A percentile compares a stretch with the other conserved stretches of the same genome.
Evolutionary conservation across 2,329 filamentous ascomycete genomes (phyloP).

Genomic region (Aureobasidium uvarum): DNA sequence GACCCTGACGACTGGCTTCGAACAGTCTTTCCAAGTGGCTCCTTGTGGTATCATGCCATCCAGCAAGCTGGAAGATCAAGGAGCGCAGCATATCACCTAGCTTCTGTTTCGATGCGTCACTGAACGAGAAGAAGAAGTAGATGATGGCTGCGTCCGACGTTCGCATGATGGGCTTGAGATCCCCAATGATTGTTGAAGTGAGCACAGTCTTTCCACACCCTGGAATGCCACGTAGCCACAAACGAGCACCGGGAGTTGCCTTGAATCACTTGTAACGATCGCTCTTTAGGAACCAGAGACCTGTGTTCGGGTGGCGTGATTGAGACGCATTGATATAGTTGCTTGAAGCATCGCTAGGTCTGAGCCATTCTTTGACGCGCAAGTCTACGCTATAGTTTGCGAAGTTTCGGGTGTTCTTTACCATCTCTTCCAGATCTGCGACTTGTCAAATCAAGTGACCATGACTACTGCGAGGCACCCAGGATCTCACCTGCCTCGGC

Average conservation of each 20-base stretch:
- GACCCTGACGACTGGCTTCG: not conserved
- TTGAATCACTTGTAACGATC: not conserved
- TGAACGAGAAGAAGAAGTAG: not conserved
- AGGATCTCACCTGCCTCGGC: not conserved
- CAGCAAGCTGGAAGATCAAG: not conserved
- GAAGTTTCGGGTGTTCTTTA: not conserved
- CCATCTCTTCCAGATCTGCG: not conserved
- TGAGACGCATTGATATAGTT: not conserved
- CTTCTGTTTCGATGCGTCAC: not conserved
- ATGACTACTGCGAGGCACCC: not conserved
- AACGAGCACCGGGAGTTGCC: not conserved
- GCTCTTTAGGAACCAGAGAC: constrained; percentile 10
- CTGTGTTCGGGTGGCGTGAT: not conserved
- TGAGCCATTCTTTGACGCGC: not conserved
- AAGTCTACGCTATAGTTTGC: not conserved
- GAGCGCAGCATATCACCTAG: not conserved
- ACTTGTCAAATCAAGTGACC: not conserved
- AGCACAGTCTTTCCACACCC: constrained; percentile 19
- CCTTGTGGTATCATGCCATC: not conserved
- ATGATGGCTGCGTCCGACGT: not conserved
- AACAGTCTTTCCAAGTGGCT: not conserved
- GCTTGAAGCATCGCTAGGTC: not conserved
- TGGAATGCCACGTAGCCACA: constrained; percentile 13
- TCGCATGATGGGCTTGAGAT: not conserved
- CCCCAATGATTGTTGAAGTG: not conserved